These are phyloP conservation scores for Trametes meyenii DNA, from an alignment of 768 basidiomycete species.

Conservation along the genomic window DNA sequence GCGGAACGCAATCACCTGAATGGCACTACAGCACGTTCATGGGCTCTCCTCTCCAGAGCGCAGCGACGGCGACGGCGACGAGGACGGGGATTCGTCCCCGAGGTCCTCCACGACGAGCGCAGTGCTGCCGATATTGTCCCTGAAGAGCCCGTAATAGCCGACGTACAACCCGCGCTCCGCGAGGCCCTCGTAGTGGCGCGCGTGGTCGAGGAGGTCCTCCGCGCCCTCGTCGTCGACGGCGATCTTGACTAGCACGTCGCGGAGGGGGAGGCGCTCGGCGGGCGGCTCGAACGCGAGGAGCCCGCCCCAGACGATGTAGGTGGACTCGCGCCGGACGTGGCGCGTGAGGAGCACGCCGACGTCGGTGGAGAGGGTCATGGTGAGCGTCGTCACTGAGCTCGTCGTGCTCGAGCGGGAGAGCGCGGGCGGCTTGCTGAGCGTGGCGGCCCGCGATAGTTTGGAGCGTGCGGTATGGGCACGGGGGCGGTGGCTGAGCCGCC, in stretches of 20 bases:
- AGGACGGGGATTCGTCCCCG: constrained; percentile 15
- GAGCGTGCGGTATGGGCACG: background rate
- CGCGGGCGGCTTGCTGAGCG: background rate
- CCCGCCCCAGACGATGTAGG: constrained; percentile 25
- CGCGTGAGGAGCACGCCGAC: constrained; percentile 21
- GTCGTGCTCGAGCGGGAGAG: constrained; percentile 15
- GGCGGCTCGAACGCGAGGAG: constrained; percentile 16
- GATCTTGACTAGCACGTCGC: constrained; percentile 19
- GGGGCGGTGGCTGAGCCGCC: constrained; percentile 4
- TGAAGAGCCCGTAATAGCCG: constrained; percentile 21
- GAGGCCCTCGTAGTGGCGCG: constrained; percentile 18
- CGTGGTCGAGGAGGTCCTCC: constrained; percentile 23
- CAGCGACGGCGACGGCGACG: background rate
- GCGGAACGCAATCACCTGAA: background rate
- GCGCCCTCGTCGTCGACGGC: constrained; percentile 25
- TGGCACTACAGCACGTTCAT: background rate
- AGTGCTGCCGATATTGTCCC: constrained; percentile 21
- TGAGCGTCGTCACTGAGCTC: constrained; percentile 9
- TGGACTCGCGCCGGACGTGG: constrained; percentile 22
- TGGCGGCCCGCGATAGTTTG: background rate
- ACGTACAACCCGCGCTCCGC: constrained; percentile 18
- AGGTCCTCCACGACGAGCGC: constrained; percentile 22
- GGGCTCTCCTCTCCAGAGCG: too few relatives aligned
- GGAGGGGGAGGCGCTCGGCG: constrained; percentile 4
- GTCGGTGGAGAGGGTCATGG: constrained; percentile 18